Percentiles rank a stretch among this genome's conserved stretches.
These are phyloP conservation scores for Backusella liffmaniae DNA, from an alignment of 192 early-diverging fungal genomes.

Conservation along the genomic window DNA sequence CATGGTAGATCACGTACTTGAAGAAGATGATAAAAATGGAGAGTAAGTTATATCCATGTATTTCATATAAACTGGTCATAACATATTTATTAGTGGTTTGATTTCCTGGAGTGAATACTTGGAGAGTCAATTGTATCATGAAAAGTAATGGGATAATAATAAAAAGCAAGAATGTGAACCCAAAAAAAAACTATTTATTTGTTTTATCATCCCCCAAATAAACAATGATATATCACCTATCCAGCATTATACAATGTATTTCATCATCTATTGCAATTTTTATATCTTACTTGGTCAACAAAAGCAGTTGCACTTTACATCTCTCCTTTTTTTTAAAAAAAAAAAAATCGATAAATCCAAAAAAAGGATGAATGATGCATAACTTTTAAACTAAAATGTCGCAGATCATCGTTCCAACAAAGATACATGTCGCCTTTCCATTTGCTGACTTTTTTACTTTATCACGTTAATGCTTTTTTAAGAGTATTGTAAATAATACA, in stretches of 20 bases:
- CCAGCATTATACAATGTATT: too few relatives aligned
- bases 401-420: not conserved
- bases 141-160: not conserved
- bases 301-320: not conserved
- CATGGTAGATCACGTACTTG: slow-evolving; percentile 73
- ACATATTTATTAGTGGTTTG: slow-evolving; percentile 38
- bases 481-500: too few relatives aligned
- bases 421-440: not conserved
- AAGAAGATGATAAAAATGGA: slow-evolving; percentile 72
- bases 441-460: not conserved
- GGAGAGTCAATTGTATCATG: slow-evolving; percentile 49
- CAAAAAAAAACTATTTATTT: not conserved
- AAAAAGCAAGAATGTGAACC: too few relatives aligned
- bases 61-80: not conserved
- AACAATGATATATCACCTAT: too few relatives aligned
- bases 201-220: not conserved
- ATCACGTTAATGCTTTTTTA: not conserved
- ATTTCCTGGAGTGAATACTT: slow-evolving; percentile 58
- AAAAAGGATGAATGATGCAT: not conserved
- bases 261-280: not conserved
- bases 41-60: slow-evolving; percentile 47
- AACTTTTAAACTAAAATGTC: not conserved
- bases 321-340: not conserved
- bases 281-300: not conserved
- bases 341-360: not conserved